Base-by-base conservation (phyloP, 345 rosid genomes). In the Camelina hispida region DNA sequence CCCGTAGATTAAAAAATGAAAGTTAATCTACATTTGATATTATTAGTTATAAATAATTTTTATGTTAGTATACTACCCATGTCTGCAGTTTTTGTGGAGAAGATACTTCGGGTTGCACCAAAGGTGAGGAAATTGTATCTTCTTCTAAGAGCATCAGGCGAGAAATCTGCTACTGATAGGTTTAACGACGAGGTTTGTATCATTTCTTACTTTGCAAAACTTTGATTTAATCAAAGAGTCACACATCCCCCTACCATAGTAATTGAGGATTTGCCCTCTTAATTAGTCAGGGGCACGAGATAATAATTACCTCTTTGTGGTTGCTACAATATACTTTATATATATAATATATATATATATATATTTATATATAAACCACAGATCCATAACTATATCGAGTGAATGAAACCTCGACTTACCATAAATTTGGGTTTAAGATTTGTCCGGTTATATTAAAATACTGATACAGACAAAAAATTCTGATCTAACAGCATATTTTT, bases 81-180 rank as follows among this genome's bases (percentile, higher is more conserved):
- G 2, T 25, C 14, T 79, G 84, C 84, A 93, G 96, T 91, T 80
- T 83, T 91, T 54, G 71, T 85, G 83, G 98, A 91, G 87, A 93
- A 93, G 74, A 78, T 87, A 64, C 25, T 88, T 46, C 89, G 97
- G 71, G 87, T 87, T 64, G 92, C 92, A 51, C 97, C 97, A 16
- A 87, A 91, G 53, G 86, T 91, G 77, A 91, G 84, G 88, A 93
- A 82, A 73, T 61, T 93, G 6, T 90, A 87, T 76, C 91, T 93
- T 46, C 91, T 93, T 58, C 38, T 91, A 34, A 87, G 98, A 81
- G 91, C 96, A 16, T 57, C 89, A 10, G 91, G 87, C 69, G 69
- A 84, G 20, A 87, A 86, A 66, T 58, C 85, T 42, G 97, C 91
- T 32, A 55, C 75, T 1, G 86, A 79, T 14, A 88, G 97, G 34